Base-by-base conservation (phyloP, 495 filamentous ascomycete species). In the Astrothelium macrocarpum region DNA sequence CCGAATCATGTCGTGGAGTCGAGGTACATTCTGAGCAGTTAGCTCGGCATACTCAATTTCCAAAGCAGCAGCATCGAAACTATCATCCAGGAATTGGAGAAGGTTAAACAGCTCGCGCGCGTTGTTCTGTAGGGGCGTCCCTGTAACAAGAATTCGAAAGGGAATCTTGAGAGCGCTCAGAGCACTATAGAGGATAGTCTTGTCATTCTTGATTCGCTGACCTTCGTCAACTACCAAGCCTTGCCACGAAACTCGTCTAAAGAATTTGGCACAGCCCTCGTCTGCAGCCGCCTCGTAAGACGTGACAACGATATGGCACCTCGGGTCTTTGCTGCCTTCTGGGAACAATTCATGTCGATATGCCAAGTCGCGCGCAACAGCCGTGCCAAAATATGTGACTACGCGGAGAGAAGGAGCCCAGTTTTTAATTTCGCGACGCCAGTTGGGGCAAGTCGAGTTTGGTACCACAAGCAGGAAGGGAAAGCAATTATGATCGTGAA, bases 181-280 rank as follows among this genome's bases (percentile, higher is more conserved):
- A 2, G 87, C 82, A 58, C 78, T 79, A 73, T 97, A 97, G 2
- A 97, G 84, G 11, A 84, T 77, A 46, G 87, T 91, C 69, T 87
- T 85, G 68, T 97, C 92, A 65, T 94, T 97, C 74, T 99, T 99
- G 58, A 99, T 78, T 3, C 95, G 85, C 70, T 99, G 95, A 14
- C 94, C 95, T 77, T 99, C 95, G 69, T 99, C 95, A 12, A 97
- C 90, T 43, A 99, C 82, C 32, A 99, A 76, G 4, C 89, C 93
- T 59, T 85, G 85, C 95, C 95, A 99, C 25, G 84, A 84, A 23
- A 93, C 82, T 23, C 70, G 75, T 9, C 77, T 76, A 63, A 97
- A 88, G 23, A 87, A 81, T 34, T 70, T 75, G 23, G 79, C 79
- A 46, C 84, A 84, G 60, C 83, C 83, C 1, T 85, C 80, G 49